Evolutionary conservation across 192 early-diverging fungal species (phyloP).

Genomic region (Physocladia obscura): DNA sequence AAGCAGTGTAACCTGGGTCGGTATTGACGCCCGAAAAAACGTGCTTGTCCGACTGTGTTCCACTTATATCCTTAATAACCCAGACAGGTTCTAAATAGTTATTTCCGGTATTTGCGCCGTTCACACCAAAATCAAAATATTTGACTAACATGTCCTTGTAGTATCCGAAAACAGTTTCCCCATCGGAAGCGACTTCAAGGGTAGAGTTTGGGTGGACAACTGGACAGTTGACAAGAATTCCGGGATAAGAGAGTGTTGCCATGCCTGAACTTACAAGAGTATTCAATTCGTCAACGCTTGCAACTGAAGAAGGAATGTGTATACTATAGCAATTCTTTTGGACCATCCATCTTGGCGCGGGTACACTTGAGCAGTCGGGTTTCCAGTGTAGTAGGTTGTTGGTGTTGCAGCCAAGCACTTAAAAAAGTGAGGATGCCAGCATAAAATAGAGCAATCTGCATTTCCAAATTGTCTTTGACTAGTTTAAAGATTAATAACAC

Average conservation of each 20-base stretch:
- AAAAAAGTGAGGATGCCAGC: neutral
- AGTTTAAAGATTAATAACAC: too few species aligned
- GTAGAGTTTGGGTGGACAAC: constrained; percentile 20
- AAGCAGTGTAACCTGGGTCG: constrained; percentile 13
- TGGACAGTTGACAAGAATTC: constrained; percentile 15
- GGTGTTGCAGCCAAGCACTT: neutral
- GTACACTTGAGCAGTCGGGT: constrained; percentile 2
- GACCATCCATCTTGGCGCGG: constrained; percentile 6
- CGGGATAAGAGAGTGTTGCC: neutral
- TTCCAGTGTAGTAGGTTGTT: constrained; percentile 7
- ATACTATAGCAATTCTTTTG: neutral
- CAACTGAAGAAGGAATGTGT: neutral
- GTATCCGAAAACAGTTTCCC: neutral
- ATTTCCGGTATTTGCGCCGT: constrained; percentile 12
- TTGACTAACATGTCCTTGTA: constrained; percentile 6
- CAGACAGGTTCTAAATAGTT: constrained; percentile 7
- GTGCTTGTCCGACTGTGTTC: neutral
- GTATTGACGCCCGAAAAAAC: constrained; percentile 5
- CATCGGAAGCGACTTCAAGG: constrained; percentile 7
- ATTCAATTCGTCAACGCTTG: neutral
- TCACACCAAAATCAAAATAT: constrained; percentile 29
- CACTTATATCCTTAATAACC: constrained; percentile 2
- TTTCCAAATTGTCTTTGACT: too few species aligned
- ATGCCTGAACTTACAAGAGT: neutral
- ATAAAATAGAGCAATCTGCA: neutral